Percentiles rank a stretch among this genome's conserved stretches.
Conservation (phyloP, 176 grass and related monocot genomes). For the Microstegium vimineum region DNA sequence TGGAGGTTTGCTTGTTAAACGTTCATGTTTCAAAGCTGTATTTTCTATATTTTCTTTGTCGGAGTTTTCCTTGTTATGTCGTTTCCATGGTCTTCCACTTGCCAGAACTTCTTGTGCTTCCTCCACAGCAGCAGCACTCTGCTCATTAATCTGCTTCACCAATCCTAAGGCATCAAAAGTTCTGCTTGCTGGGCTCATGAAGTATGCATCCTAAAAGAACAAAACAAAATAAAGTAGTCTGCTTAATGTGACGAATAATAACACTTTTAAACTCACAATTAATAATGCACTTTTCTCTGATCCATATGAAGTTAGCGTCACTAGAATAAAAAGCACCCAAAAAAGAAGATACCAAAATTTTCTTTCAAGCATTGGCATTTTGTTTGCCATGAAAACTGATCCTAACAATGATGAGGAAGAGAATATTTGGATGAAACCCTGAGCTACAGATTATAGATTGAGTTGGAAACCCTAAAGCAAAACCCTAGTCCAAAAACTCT, state of each 20-base stretch:
- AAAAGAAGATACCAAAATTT: not conserved
- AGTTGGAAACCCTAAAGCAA: not conserved
- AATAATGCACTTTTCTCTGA: not conserved
- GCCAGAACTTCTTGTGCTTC: constrained; percentile 68
- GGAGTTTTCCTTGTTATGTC: constrained; percentile 13
- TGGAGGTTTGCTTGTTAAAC: constrained; percentile 32
- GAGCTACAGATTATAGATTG: not conserved
- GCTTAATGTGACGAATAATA: not conserved
- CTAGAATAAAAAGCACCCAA: not conserved
- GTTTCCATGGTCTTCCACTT: constrained; percentile 29
- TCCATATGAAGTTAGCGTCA: not conserved
- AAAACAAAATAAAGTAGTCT: not conserved
- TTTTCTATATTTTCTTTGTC: constrained; percentile 44
- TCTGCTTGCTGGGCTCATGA: constrained; percentile 63
- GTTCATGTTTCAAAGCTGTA: constrained; percentile 24
- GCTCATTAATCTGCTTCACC: constrained; percentile 68
- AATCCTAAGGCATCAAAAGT: constrained; percentile 71
- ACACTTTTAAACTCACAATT: not conserved
- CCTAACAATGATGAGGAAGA: not conserved
- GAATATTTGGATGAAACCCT: not conserved
- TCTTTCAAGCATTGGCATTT: not conserved
- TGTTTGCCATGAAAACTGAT: not conserved
- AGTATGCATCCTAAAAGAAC: constrained; percentile 55
- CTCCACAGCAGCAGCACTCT: constrained; percentile 53
- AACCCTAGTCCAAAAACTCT: not conserved